Evolutionary conservation across 2,329 filamentous ascomycete species (phyloP).

Genomic region (Colletotrichum lentis): DNA sequence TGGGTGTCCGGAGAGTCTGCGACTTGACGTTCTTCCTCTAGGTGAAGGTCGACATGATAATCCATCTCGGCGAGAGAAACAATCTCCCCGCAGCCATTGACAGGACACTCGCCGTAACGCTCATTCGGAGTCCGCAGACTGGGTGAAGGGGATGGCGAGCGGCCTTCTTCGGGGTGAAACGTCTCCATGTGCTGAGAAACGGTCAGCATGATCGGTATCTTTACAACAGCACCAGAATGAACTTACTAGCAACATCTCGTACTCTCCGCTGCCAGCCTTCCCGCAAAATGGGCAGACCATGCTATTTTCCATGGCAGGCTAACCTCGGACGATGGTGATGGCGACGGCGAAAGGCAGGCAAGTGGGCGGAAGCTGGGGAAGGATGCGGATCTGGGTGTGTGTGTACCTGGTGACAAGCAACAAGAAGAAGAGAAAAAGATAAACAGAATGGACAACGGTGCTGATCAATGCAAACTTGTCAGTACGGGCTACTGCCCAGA

Average conservation of each 20-base stretch:
- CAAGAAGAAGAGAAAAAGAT: neutral
- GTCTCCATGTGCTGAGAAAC: constrained; percentile 43
- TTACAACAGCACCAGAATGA: neutral
- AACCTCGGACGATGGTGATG: neutral
- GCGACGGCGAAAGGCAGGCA: neutral
- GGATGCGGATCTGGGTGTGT: neutral
- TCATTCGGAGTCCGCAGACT: constrained; percentile 45
- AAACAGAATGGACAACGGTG: neutral
- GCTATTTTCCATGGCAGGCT: constrained; percentile 18
- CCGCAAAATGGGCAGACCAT: constrained; percentile 50
- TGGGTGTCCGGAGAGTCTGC: constrained; percentile 22
- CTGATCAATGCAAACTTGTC: neutral
- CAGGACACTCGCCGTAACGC: constrained; percentile 27
- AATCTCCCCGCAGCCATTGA: constrained; percentile 67
- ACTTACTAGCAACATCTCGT: constrained; percentile 49
- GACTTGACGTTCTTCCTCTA: constrained; percentile 47
- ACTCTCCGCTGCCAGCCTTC: constrained; percentile 43
- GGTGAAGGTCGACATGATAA: constrained; percentile 67
- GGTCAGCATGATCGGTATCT: neutral
- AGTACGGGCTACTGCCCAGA: neutral
- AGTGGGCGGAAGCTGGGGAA: neutral
- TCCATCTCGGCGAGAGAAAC: constrained; percentile 60
- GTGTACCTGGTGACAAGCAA: neutral
- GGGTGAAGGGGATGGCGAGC: constrained; percentile 13
- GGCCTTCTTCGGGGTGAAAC: constrained; percentile 40